Evolutionary conservation across 805 yeast genomes (phyloP), one percentile per base, ranked within the genome.

Genomic region (Lipomyces oligophaga): DNA sequence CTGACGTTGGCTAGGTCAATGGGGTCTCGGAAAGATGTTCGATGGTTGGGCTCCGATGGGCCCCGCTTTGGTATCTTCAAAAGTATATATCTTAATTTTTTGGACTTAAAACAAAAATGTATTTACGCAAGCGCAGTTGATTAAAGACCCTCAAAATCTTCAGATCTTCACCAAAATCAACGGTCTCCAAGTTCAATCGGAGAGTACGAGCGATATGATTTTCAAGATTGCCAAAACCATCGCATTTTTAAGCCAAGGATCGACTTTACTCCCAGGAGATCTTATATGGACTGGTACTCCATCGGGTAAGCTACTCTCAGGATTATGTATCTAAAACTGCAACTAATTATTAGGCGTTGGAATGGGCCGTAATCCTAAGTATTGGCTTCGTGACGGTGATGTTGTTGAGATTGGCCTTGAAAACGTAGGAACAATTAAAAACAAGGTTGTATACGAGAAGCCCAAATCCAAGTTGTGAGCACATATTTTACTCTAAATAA

Each of bases 1-100:
- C n/a, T n/a, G n/a, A n/a, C n/a, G n/a, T n/a, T n/a, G n/a, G 13
- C 15, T 5, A 49, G 54, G 77, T 16, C 81, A 77, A 54, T 77
- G 76, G 69, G 63, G 70, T 31, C 61, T 71, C 8, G 77, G 78
- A 8, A 77, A 77, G 62, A 70, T 71, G 71, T 76, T 72, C 54
- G 81, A 77, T 47, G 72, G 72, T 3, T 77, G 74, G 72, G 78
- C 80, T 1, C 81, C 81, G 19, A 58, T 77, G 43, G 81, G 81
- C 2, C 81, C 81, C 4, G 74, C 72, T 5, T 65, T 77, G 38
- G 77, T 74, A 3, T 63, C 74, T 1, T 45, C 69, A 2, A 42
- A 46, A 25, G 59, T 49, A 40, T 19, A 36, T 39, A 13, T 24
- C 18, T 18, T 27, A 25, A 24, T 38, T 25, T 33, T 5, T 1